These are phyloP conservation scores for Amauroascus niger DNA, from an alignment of 2,329 filamentous ascomycete genomes.

Conservation along the genomic window DNA sequence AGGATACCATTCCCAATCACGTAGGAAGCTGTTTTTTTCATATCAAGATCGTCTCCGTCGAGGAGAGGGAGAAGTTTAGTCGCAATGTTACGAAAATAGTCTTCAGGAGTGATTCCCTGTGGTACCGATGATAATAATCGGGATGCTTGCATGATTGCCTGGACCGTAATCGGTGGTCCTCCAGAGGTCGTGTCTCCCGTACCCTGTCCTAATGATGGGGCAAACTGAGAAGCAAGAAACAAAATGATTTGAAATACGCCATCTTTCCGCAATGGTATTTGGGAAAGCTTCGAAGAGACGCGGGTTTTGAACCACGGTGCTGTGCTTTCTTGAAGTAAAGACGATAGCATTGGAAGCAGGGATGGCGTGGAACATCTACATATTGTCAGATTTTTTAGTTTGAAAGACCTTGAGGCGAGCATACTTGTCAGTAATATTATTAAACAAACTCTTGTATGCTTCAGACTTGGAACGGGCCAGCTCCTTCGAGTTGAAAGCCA, in stretches of 20 bases:
- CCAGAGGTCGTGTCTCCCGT: slow-evolving; percentile 23
- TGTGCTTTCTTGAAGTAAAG: slow-evolving; percentile 31
- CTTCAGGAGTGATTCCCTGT: slow-evolving; percentile 26
- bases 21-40: slow-evolving; percentile 36
- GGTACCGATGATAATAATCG: slow-evolving; percentile 36
- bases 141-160: slow-evolving; percentile 38
- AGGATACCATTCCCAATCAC: slow-evolving; percentile 37
- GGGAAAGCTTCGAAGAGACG: slow-evolving; percentile 32
- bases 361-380: slow-evolving; percentile 30
- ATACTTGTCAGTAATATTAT: slow-evolving; percentile 30
- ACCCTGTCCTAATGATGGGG: slow-evolving; percentile 31
- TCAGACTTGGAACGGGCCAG: slow-evolving; percentile 16
- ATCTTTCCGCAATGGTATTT: slow-evolving; percentile 31
- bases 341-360: slow-evolving; percentile 30
- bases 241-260: slow-evolving; percentile 36
- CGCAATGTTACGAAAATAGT: slow-evolving; percentile 33
- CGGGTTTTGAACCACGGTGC: slow-evolving; percentile 32
- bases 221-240: slow-evolving; percentile 36
- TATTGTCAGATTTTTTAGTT: background rate
- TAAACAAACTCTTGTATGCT: slow-evolving; percentile 21
- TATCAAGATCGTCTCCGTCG: slow-evolving; percentile 33
- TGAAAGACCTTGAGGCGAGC: slow-evolving; percentile 5
- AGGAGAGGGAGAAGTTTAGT: slow-evolving; percentile 34
- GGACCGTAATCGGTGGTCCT: slow-evolving; percentile 35
- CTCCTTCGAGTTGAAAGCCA: slow-evolving; percentile 30